Evolutionary conservation across 176 grass and related monocot species (phyloP), one percentile per base, ranked within the genome.

Genomic region (Oryza brachyantha): DNA sequence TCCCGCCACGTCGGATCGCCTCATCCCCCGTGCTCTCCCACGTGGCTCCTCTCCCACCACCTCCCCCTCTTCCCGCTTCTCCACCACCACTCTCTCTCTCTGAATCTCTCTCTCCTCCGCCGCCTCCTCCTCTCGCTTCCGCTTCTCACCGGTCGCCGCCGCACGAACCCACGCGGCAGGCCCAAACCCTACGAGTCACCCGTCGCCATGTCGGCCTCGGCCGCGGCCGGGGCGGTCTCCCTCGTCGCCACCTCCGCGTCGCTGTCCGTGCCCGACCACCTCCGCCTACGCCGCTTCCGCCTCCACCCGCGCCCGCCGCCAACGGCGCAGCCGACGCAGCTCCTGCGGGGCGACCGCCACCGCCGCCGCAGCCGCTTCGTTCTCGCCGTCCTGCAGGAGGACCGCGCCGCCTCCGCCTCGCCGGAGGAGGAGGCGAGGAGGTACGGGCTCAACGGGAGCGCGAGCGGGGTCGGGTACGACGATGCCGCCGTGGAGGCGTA

Each of bases 381-480:
- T 17, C 80, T 73, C 45, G 42, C 75, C 6, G 64, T 82, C 5
- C 50, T 86, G 76, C 13, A 46, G 43, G 81, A 91, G 42, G 81
- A 72, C 43, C 29, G 61, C 26, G 13, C 45, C 3, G n/a, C 80
- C 8, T 37, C 76, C 63, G 54, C 42, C n/a, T n/a, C n/a, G 8
- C 46, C 64, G 29, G 78, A 80, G 61, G 86, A 79, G 59, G 79
- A 83, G 0, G 59, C 83, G 10, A 84, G 31, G 64, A 69, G 37
- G 57, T 83, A 83, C 83, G 83, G 79, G 35, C 81, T 88, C 78
- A 88, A 87, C 74, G 84, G 87, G 19, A 82, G 84, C 45, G 87
- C 84, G 11, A 66, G 37, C 58, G 68, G 80, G 38, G 38, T 84
- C 81, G 84, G 84, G 25, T 80, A 91, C 66, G 84, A 84, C 29